Evolutionary conservation across 306 rosid genomes (phyloP).

Genomic region (Rubus parviflorus): DNA sequence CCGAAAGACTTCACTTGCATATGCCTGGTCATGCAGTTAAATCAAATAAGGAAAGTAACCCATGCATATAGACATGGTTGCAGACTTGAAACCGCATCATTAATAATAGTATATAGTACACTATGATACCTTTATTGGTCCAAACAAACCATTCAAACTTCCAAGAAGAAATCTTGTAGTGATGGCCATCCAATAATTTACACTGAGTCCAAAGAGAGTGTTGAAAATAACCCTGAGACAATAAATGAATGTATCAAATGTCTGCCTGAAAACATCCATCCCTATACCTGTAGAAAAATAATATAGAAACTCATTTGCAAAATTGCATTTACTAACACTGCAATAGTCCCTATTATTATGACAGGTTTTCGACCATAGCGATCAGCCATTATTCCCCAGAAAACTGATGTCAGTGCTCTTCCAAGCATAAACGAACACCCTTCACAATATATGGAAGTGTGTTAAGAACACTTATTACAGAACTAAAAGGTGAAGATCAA

Average conservation of each 20-base stretch:
- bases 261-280: slow-evolving; percentile 10
- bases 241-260: neutral
- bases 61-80: neutral
- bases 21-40: slow-evolving; percentile 61
- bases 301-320: neutral
- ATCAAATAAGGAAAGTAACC: neutral
- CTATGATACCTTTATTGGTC: slow-evolving; percentile 78
- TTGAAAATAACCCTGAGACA: slow-evolving; percentile 67
- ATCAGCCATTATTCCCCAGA: slow-evolving; percentile 84
- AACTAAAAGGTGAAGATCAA: slow-evolving; percentile 1
- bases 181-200: slow-evolving; percentile 85
- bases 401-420: slow-evolving; percentile 66
- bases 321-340: slow-evolving; percentile 35
- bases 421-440: slow-evolving; percentile 87
- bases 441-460: slow-evolving; percentile 27
- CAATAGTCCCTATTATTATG: slow-evolving; percentile 45
- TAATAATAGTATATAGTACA: neutral
- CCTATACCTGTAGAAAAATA: neutral
- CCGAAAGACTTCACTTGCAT: slow-evolving; percentile 62
- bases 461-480: neutral
- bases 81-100: neutral
- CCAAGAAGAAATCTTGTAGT: slow-evolving; percentile 82
- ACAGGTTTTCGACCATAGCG: slow-evolving; percentile 89
- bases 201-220: slow-evolving; percentile 89
- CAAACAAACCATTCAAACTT: slow-evolving; percentile 73